Base-by-base conservation (phyloP, 139 green algal species). In the Coelastrella sp. region DNA sequence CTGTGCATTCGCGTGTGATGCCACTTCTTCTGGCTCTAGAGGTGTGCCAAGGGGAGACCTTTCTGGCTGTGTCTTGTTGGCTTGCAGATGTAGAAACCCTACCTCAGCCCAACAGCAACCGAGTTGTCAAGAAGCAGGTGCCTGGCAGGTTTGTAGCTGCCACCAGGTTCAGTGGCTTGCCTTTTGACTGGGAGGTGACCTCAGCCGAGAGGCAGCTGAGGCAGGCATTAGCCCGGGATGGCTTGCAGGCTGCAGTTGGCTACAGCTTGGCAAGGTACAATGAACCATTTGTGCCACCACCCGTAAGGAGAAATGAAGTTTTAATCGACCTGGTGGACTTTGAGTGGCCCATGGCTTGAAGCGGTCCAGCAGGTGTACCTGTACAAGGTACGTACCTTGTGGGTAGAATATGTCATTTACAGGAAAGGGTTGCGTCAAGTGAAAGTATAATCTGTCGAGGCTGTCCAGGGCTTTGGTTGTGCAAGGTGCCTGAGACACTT, bases 301-400 rank as follows among this genome's bases (percentile, higher is more conserved):
- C 88, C 7, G 80, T 97, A 49, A 91, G 96, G 20, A 91, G 93
- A 24, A 98, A 98, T 78, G 96, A 98, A 92, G 94, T 98, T 66
- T 84, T 98, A 25, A 93, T 98, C 0, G 84, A 93, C 20, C 86
- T 98, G 49, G 65, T 93, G 56, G 85, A 89, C 79, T 94, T 92
- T 80, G 20, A 60, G 22, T 94, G 92, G 92, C 88, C 88, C 8
- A 87, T 70, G 87, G 85, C 5, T 49, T 27, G 7, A 8, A 56
- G 14, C 72, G 57, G 25, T 60, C 35, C 56, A 66, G 17, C 19
- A 20, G 56, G 9, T 49, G 49, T 15, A 17, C 8, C 14, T 84
- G 22, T 27, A n/a, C n/a, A n/a, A n/a, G n/a, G n/a, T n/a, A n/a
- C n/a, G n/a, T n/a, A 25, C 11, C 14, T 78, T 6, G 56, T 35